Evolutionary conservation across 2,329 filamentous ascomycete genomes (phyloP).

Genomic region (Lasiodiplodia sp.): DNA sequence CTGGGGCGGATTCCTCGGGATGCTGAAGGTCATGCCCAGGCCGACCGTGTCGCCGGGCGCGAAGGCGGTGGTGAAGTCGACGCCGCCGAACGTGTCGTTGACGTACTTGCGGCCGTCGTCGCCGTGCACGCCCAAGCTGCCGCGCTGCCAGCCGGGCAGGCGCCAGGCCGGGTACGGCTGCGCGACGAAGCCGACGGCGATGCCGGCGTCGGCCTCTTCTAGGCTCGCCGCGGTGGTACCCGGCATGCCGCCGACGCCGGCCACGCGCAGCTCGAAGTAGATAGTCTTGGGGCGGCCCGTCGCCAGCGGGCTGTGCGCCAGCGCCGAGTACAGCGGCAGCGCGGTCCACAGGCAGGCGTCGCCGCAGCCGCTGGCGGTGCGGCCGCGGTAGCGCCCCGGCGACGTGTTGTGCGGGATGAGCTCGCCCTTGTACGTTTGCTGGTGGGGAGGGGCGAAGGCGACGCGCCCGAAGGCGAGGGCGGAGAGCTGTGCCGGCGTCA

Average conservation of each 20-base stretch:
- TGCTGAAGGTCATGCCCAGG: constrained; percentile 70
- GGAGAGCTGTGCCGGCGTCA: constrained; percentile 55
- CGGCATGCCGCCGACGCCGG: constrained; percentile 46
- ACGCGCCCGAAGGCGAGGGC: constrained; percentile 63
- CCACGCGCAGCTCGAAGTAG: constrained; percentile 76
- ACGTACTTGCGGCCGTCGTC: constrained; percentile 80
- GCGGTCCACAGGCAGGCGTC: constrained; percentile 73
- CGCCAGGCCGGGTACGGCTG: constrained; percentile 80
- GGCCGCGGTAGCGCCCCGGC: constrained; percentile 53
- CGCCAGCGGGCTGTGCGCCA: constrained; percentile 65
- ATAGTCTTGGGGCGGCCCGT: constrained; percentile 62
- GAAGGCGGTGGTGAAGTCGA: constrained; percentile 71
- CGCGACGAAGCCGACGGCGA: constrained; percentile 75
- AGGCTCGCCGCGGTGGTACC: constrained; percentile 34
- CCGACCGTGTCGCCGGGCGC: constrained; percentile 71
- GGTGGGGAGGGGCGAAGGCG: constrained; percentile 36
- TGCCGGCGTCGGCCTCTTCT: constrained; percentile 57
- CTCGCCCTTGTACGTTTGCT: constrained; percentile 34
- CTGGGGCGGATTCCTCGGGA: constrained; percentile 46
- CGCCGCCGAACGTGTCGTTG: constrained; percentile 77
- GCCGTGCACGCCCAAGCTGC: constrained; percentile 76
- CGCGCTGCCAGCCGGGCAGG: constrained; percentile 82
- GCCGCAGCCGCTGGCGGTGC: constrained; percentile 50
- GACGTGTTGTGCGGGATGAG: not conserved
- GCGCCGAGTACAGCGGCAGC: constrained; percentile 71